Conservation (phyloP, 164 flowering plant genomes). For the Stephania japonica region DNA sequence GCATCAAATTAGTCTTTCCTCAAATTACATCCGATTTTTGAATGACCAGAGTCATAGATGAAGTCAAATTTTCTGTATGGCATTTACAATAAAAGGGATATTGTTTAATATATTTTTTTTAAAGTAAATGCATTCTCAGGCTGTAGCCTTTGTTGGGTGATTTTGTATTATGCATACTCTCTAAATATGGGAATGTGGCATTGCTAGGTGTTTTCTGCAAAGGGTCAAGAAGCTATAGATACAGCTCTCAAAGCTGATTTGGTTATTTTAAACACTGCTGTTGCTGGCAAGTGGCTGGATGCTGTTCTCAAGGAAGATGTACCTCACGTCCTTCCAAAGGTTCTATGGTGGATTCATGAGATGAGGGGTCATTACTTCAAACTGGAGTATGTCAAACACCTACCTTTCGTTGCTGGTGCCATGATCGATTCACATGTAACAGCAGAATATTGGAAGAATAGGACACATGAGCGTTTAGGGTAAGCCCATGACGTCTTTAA, state of each 20-base stretch:
- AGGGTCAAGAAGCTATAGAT: slow-evolving; percentile 66
- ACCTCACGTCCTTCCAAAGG: slow-evolving; percentile 75
- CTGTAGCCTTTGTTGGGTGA: not conserved
- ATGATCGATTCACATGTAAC: slow-evolving; percentile 96
- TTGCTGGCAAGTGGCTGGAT: slow-evolving; percentile 98
- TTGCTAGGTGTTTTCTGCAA: slow-evolving; percentile 68
- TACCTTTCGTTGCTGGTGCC: slow-evolving; percentile 93
- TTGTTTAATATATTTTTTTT: no score
- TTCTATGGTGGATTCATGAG: slow-evolving; percentile 99
- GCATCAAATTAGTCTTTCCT: no score
- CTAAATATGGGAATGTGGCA: slow-evolving; percentile 5
- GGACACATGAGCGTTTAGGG: slow-evolving; percentile 78
- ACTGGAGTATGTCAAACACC: slow-evolving; percentile 86
- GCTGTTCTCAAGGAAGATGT: slow-evolving; percentile 77
- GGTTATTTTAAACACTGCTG: slow-evolving; percentile 94
- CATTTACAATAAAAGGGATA: no score
- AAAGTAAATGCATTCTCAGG: not conserved
- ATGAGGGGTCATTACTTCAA: slow-evolving; percentile 98
- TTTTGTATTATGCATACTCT: not conserved
- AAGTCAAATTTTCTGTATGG: no score
- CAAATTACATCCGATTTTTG: no score
- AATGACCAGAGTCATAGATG: no score
- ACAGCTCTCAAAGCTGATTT: slow-evolving; percentile 85
- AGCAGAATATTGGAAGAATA: slow-evolving; percentile 87
- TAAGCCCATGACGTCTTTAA: slow-evolving; percentile 18